Base-by-base conservation (phyloP, 306 rosid genomes). In the Cyamopsis tetragonoloba region DNA sequence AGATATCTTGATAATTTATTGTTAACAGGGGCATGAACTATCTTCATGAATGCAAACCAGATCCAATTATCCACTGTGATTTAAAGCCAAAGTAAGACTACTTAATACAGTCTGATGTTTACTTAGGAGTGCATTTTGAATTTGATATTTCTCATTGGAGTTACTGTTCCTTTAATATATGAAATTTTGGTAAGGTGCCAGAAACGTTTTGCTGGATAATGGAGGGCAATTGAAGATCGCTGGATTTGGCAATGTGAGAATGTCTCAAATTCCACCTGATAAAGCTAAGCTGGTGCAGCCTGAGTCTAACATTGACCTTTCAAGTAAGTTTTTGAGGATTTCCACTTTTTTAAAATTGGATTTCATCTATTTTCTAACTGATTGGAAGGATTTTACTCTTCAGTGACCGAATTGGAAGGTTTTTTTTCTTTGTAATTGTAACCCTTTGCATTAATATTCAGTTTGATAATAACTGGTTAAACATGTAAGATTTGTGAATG, bases 41-140 rank as follows among this genome's bases (percentile, higher is more conserved):
- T 83, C 97, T 95, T 65, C 99, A 95, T 48, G 97, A 95, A 82
- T 91, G 97, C 79, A 95, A 95, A 77, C 99, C 99, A 39, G 97
- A 91, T 64, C 99, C 99, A 11, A 55, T 95, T 64, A 80, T 91
- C 85, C 97, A 95, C 82, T 90, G 97, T 74, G 92, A 95, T 77
- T 85, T 95, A 79, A 91, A 81, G 97, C 96, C 99, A 83, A 95
- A 85, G 99, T 95, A 95, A 80, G 99, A 74, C 82, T 78, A 90
- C 85, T 85, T 68, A 75, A 82, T 84, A 77, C 90, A 71, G 69
- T 82, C 27, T 78, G 49, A 53, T 72, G 43, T 69, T 14, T 49
- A 61, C 60, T 63, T 41, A 57, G 34, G 30, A 53, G 69, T 80
- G 38, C 30, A 70, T 64, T 73, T 75, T 54, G 18, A 63, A 64